Evolutionary conservation across 2,329 filamentous ascomycete genomes (phyloP).

Genomic region (Cladosporium sp.): DNA sequence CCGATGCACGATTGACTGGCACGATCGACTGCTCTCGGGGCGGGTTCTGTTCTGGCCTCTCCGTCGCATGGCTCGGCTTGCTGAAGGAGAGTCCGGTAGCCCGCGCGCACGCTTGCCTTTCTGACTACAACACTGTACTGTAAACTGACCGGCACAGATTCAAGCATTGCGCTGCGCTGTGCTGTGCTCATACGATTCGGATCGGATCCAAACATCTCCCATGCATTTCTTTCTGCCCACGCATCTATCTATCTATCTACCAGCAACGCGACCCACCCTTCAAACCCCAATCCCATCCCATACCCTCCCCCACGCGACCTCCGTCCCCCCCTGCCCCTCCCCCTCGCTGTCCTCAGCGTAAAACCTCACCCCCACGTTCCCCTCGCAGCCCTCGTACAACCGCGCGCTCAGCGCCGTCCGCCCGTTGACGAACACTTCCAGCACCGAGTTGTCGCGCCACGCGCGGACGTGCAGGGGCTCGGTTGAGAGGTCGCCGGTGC

Average conservation of each 20-base stretch:
- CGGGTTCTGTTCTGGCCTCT: too few species aligned
- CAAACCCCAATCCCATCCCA: constrained; percentile 20
- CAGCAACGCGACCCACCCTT: not conserved
- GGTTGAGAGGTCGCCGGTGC: constrained; percentile 3
- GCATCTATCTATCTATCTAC: not conserved
- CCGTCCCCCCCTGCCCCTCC: constrained; percentile 6
- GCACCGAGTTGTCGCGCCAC: constrained; percentile 38
- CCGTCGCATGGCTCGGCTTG: too few species aligned
- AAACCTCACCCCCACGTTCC: constrained; percentile 20
- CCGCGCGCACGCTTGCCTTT: too few species aligned
- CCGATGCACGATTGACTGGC: too few species aligned
- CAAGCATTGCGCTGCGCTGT: too few species aligned
- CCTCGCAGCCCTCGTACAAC: constrained; percentile 20
- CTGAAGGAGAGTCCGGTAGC: too few species aligned
- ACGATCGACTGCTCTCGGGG: too few species aligned
- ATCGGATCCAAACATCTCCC: too few species aligned
- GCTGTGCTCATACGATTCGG: too few species aligned
- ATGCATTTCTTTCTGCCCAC: too few species aligned
- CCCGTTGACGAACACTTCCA: constrained; percentile 43
- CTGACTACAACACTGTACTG: too few species aligned
- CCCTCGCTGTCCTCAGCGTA: constrained; percentile 16
- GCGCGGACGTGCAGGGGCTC: constrained; percentile 36
- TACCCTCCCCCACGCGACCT: constrained; percentile 17
- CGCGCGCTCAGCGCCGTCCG: constrained; percentile 37
- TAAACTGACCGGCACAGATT: too few species aligned